Evolutionary conservation across 1,139 yeast genomes (phyloP).

Genomic region (Candida glucosophila): DNA sequence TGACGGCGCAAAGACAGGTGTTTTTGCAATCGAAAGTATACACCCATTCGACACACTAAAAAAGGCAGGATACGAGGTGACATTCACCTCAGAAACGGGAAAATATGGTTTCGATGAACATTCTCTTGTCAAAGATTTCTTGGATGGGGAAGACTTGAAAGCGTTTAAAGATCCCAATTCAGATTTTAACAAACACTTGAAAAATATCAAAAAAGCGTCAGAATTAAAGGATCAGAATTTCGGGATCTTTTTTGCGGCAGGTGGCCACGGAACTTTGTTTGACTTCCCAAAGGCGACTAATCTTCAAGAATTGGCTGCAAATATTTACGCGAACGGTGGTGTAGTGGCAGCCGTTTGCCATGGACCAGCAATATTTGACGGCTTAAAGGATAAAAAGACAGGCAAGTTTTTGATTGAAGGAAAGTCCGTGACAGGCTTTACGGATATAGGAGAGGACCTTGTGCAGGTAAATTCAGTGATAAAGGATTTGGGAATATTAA

Average conservation of each 20-base stretch:
- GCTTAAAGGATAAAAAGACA: conserved; percentile 29
- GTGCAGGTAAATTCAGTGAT: conserved; percentile 29
- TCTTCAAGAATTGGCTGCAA: conserved; percentile 37
- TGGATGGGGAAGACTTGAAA: conserved; percentile 35
- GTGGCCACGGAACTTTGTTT: conserved; percentile 55
- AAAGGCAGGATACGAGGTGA: conserved; percentile 42
- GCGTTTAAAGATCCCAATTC: conserved; percentile 28
- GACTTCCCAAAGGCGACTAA: conserved; percentile 47
- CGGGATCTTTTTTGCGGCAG: conserved; percentile 50
- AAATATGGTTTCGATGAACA: conserved; percentile 46
- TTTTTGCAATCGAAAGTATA: conserved; percentile 45
- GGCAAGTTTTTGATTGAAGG: conserved; percentile 43
- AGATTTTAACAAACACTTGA: conserved; percentile 25
- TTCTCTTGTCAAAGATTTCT: conserved; percentile 31
- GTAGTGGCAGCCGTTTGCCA: conserved; percentile 60
- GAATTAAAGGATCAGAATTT: conserved; percentile 41
- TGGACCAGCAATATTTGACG: conserved; percentile 50
- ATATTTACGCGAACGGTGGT: conserved; percentile 42
- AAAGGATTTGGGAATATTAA: conserved; percentile 20
- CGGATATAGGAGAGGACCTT: conserved; percentile 43
- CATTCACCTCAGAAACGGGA: conserved; percentile 52
- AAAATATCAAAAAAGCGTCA: conserved; percentile 30
- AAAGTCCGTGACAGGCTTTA: conserved; percentile 52
- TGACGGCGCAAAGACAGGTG: conserved; percentile 50
- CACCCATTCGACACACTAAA: conserved; percentile 46